Evolutionary conservation across 2,329 filamentous ascomycete genomes (phyloP).

Genomic region (Apiospora koreana): DNA sequence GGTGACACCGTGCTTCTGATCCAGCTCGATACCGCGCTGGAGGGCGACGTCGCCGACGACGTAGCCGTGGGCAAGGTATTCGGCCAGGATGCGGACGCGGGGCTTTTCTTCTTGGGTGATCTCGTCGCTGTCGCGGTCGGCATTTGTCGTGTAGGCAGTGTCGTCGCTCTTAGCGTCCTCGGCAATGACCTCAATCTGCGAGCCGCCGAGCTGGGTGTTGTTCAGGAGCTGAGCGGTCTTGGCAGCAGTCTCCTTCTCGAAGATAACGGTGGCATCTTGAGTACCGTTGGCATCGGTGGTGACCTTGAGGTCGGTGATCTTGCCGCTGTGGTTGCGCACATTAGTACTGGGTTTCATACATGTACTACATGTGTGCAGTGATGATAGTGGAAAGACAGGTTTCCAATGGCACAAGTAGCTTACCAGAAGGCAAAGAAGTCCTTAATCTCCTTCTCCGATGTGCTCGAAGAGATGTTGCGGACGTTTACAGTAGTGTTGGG

Average conservation of each 20-base stretch:
- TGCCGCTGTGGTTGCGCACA: conserved; percentile 62
- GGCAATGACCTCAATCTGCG: conserved; percentile 76
- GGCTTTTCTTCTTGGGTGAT: conserved; percentile 97
- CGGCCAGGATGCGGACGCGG: conserved; percentile 86
- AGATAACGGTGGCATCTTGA: conserved; percentile 88
- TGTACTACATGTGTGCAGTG: too few species aligned
- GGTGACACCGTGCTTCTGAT: conserved; percentile 86
- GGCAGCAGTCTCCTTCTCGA: conserved; percentile 94
- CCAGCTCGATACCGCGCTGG: conserved; percentile 81
- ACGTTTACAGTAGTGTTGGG: conserved; percentile 69
- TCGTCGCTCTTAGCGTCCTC: conserved; percentile 65
- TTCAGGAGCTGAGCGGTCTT: conserved; percentile 97
- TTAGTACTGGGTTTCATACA: neutral
- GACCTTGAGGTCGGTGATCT: conserved; percentile 83
- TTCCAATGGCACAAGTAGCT: conserved; percentile 15
- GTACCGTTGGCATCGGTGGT: conserved; percentile 63
- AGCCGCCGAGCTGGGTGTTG: conserved; percentile 89
- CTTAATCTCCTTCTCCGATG: conserved; percentile 85
- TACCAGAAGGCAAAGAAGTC: conserved; percentile 98
- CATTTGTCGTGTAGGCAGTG: conserved; percentile 56
- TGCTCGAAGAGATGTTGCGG: conserved; percentile 81
- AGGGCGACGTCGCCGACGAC: conserved; percentile 74
- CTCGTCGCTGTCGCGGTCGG: conserved; percentile 63
- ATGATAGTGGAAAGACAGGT: conserved; percentile 2
- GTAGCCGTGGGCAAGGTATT: conserved; percentile 97